Evolutionary conservation across 768 basidiomycete genomes (phyloP).

Genomic region (Amanita subjunquillea): DNA sequence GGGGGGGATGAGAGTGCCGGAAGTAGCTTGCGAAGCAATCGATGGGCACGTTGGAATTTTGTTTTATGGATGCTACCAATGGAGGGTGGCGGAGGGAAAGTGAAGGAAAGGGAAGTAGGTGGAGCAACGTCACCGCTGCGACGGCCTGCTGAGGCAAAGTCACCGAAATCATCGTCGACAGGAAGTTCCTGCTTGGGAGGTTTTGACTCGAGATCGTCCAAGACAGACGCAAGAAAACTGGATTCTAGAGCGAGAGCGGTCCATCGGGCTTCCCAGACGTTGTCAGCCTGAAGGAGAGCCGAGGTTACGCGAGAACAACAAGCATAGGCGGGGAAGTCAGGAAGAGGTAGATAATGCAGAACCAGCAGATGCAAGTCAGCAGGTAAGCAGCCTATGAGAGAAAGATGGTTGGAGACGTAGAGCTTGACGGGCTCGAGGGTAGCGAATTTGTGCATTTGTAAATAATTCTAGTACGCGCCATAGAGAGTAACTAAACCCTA

Average conservation of each 20-base stretch:
- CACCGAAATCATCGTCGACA: conserved; percentile 81
- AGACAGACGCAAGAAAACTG: conserved; percentile 25
- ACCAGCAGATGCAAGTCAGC: conserved; percentile 67
- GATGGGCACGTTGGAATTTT: conserved; percentile 59
- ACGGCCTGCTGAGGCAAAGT: conserved; percentile 51
- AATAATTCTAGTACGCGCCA: background rate
- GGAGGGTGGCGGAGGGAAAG: conserved; percentile 7
- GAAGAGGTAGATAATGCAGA: conserved; percentile 63
- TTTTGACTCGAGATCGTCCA: conserved; percentile 51
- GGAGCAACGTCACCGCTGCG: conserved; percentile 23
- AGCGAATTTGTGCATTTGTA: conserved; percentile 74
- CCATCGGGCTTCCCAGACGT: conserved; percentile 73
- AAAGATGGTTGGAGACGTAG: conserved; percentile 17
- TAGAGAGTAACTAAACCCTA: background rate
- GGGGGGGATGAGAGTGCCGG: conserved; percentile 50
- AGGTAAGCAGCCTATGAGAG: conserved; percentile 70
- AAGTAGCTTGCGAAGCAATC: conserved; percentile 49
- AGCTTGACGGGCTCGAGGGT: conserved; percentile 69
- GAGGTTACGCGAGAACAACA: conserved; percentile 55
- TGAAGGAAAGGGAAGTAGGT: conserved; percentile 4
- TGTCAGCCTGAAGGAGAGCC: conserved; percentile 56
- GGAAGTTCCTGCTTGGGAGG: conserved; percentile 28
- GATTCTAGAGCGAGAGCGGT: conserved; percentile 28
- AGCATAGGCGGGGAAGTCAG: conserved; percentile 73
- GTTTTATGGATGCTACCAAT: conserved; percentile 34